Evolutionary conservation across 2,329 filamentous ascomycete species (phyloP).

Genomic region (Hysterium pulicare): DNA sequence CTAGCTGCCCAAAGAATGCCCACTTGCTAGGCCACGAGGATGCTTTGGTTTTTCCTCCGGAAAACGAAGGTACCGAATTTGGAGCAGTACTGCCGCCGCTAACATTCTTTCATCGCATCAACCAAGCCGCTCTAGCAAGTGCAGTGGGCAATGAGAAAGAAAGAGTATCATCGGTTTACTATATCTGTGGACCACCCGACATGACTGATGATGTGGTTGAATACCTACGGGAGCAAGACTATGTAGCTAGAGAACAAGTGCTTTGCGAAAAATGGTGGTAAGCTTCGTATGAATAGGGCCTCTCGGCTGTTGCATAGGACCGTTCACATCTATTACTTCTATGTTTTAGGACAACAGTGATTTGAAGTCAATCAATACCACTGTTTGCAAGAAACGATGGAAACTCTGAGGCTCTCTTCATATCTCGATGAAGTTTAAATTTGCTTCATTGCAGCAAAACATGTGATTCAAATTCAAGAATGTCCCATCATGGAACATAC

Average conservation of each 20-base stretch:
- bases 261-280: constrained; percentile 54
- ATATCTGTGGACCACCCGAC: constrained; percentile 47
- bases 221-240: constrained; percentile 35
- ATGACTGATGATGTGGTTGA: constrained; percentile 49
- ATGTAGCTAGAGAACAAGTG: constrained; percentile 39
- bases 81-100: constrained; percentile 28
- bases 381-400: not conserved
- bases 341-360: too few relatives aligned
- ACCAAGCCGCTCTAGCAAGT: constrained; percentile 36
- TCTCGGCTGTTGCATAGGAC: too few relatives aligned
- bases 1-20: constrained; percentile 28
- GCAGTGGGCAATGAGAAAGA: constrained; percentile 37
- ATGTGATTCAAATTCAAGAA: too few relatives aligned
- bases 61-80: constrained; percentile 20
- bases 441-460: too few relatives aligned
- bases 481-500: too few relatives aligned
- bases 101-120: constrained; percentile 33
- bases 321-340: too few relatives aligned
- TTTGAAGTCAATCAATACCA: not conserved
- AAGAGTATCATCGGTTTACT: constrained; percentile 40
- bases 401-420: too few relatives aligned
- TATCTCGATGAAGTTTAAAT: too few relatives aligned
- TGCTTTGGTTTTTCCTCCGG: not conserved
- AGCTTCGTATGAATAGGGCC: too few relatives aligned
- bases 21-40: constrained; percentile 18